Evolutionary conservation across 208 protist species (phyloP), one percentile per base, ranked within the genome.

Genomic region (Leishmania tropica): DNA sequence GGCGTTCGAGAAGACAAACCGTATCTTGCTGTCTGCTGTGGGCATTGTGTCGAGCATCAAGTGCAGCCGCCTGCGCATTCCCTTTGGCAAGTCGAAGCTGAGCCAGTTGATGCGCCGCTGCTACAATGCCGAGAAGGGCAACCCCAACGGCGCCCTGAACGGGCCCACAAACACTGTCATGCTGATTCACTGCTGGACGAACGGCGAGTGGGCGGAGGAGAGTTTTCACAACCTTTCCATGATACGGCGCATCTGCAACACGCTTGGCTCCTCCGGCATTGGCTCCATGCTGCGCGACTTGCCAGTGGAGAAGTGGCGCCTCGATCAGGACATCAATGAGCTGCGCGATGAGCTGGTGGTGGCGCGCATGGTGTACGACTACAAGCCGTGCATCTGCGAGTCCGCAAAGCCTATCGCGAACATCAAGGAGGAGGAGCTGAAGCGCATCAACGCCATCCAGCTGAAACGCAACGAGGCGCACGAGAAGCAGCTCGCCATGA

Each of bases 1-100:
- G 31, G 62, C 83, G 54, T 98, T 94, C 75, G 94, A 97, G 85
- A 93, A 93, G 83, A 89, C 91, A 21, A 94, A 97, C 78, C 87
- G 93, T 48, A 85, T 89, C n/a, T 84, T 97, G 2, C 60, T 89
- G 17, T 96, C 95, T 19, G 93, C 93, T 0, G 88, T 89, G 31
- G 93, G 93, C 62, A 96, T 98, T 75, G 86, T 98, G 13, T 95
- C 93, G 8, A 95, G 93, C 83, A 98, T 98, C 88, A 93, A 95
- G 79, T 97, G 95, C 88, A 98, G 85, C 83, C 93, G 95, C 28
- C 88, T 98, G 77, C 91, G 96, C 58, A 94, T 98, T 62, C 96
- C 96, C n/a, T 98, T 97, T 85, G 94, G 94, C 42, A 98, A 97
- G 83, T 98, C 94, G 51, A 96, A 97, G 84, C 78, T 98, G 71